A percentile compares a stretch with the other conserved stretches of the same genome.
Evolutionary conservation across 75 land plant species (phyloP).

Genomic region (Sequoiadendron giganteum): DNA sequence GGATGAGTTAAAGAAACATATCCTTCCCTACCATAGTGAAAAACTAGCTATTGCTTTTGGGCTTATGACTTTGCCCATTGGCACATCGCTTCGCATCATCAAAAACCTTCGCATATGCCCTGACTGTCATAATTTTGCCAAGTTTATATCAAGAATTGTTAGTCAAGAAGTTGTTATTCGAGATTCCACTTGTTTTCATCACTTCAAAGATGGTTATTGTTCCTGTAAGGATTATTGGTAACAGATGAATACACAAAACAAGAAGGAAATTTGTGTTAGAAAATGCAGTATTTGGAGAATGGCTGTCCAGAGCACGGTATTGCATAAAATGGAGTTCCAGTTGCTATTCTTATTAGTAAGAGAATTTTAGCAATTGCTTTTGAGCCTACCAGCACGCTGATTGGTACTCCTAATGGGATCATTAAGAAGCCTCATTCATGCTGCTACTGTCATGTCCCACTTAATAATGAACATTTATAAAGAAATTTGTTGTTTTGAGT

Average conservation of each 20-base stretch:
- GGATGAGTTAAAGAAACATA: slow-evolving; percentile 11
- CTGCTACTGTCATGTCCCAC: neutral
- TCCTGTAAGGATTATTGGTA: slow-evolving; percentile 27
- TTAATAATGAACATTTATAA: neutral
- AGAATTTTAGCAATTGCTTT: slow-evolving; percentile 11
- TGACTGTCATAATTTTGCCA: slow-evolving; percentile 26
- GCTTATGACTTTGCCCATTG: slow-evolving; percentile 23
- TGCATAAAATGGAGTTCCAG: neutral
- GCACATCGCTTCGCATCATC: slow-evolving; percentile 13
- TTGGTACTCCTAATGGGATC: neutral
- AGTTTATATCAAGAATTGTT: slow-evolving; percentile 24
- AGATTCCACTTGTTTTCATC: slow-evolving; percentile 24
- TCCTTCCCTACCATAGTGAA: slow-evolving; percentile 20
- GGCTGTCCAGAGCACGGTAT: neutral
- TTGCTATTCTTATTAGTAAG: neutral
- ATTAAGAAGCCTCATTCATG: slow-evolving; percentile 4
- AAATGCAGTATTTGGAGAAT: neutral
- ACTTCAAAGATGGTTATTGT: slow-evolving; percentile 26
- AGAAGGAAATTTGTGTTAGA: neutral
- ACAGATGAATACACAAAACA: neutral
- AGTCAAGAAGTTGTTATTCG: slow-evolving; percentile 19
- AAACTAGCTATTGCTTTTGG: slow-evolving; percentile 36
- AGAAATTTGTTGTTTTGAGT: neutral
- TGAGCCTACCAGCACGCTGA: neutral
- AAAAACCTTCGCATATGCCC: slow-evolving; percentile 25